These are phyloP conservation scores for Extremus antarcticus DNA, from an alignment of 495 filamentous ascomycete species.

Conservation along the genomic window DNA sequence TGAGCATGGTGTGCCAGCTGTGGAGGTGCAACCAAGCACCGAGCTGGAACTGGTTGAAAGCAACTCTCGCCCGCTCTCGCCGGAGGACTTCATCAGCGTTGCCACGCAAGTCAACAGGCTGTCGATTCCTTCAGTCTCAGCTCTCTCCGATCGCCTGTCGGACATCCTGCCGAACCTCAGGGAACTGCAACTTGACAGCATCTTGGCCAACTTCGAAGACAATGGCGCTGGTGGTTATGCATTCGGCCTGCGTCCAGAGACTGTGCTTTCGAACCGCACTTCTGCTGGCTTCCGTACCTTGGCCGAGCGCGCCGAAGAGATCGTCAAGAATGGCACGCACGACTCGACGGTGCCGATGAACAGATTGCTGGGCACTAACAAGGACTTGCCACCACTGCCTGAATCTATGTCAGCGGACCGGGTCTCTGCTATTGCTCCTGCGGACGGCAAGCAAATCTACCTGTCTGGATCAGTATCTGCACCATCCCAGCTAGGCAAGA, in stretches of 20 bases:
- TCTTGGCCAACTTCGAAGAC: slow-evolving; percentile 17
- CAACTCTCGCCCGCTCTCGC: slow-evolving; percentile 21
- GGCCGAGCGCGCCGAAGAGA: slow-evolving; percentile 20
- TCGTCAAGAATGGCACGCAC: slow-evolving; percentile 19
- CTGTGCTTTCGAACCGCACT: slow-evolving; percentile 16
- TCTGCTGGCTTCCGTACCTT: slow-evolving; percentile 21
- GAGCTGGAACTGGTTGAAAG: slow-evolving; percentile 1
- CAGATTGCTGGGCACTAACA: slow-evolving; percentile 8
- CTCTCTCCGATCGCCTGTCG: slow-evolving; percentile 28
- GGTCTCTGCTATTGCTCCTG: slow-evolving; percentile 10
- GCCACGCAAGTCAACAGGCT: slow-evolving; percentile 29
- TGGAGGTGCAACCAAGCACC: slow-evolving; percentile 16
- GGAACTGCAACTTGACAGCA: slow-evolving; percentile 20
- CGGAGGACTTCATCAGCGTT: slow-evolving; percentile 23
- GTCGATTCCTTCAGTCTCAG: slow-evolving; percentile 28
- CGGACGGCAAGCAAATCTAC: slow-evolving; percentile 9
- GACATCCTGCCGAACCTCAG: slow-evolving; percentile 27
- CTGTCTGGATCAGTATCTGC: slow-evolving; percentile 18
- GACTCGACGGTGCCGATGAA: slow-evolving; percentile 11
- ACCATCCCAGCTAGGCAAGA: slow-evolving; percentile 11
- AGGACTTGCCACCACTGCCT: slow-evolving; percentile 21
- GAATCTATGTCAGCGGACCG: slow-evolving; percentile 12
- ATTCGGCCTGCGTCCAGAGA: slow-evolving; percentile 16
- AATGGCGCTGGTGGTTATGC: slow-evolving; percentile 22
- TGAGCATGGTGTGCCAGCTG: background rate